Evolutionary conservation across 2,329 filamentous ascomycete species (phyloP).

Genomic region (Amauroascus verrucosus): DNA sequence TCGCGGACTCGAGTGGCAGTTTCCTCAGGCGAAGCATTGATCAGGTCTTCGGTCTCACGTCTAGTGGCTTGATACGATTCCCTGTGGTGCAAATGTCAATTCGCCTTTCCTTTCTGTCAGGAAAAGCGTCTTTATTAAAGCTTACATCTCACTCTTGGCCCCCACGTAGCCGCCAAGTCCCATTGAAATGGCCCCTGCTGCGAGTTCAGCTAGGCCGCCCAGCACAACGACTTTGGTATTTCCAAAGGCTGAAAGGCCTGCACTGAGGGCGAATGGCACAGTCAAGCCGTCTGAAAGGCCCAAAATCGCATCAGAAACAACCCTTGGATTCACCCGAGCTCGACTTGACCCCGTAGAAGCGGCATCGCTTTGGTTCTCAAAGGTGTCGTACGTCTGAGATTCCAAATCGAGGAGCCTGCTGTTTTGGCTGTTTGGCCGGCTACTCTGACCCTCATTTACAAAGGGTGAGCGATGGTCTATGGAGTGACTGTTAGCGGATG

Average conservation of each 20-base stretch:
- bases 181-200: slow-evolving; percentile 36
- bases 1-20: slow-evolving; percentile 33
- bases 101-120: neutral
- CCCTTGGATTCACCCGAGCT: slow-evolving; percentile 33
- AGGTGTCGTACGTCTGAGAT: slow-evolving; percentile 11
- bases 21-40: slow-evolving; percentile 29
- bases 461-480: neutral
- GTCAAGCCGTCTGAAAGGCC: slow-evolving; percentile 36
- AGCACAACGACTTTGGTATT: slow-evolving; percentile 32
- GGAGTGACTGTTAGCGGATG: neutral
- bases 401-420: slow-evolving; percentile 2
- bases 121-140: slow-evolving; percentile 1
- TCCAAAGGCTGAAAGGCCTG: slow-evolving; percentile 33
- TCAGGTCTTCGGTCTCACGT: slow-evolving; percentile 34
- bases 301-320: slow-evolving; percentile 38
- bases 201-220: slow-evolving; percentile 34
- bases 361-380: slow-evolving; percentile 19
- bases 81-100: slow-evolving; percentile 20
- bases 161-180: slow-evolving; percentile 37
- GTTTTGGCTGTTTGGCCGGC: neutral
- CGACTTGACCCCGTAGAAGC: slow-evolving; percentile 20
- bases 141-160: slow-evolving; percentile 43
- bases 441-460: neutral
- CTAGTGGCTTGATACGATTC: slow-evolving; percentile 40
- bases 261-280: slow-evolving; percentile 36